Base-by-base conservation (phyloP, 2,329 filamentous ascomycete species). In the Knoxdaviesia capensis region DNA sequence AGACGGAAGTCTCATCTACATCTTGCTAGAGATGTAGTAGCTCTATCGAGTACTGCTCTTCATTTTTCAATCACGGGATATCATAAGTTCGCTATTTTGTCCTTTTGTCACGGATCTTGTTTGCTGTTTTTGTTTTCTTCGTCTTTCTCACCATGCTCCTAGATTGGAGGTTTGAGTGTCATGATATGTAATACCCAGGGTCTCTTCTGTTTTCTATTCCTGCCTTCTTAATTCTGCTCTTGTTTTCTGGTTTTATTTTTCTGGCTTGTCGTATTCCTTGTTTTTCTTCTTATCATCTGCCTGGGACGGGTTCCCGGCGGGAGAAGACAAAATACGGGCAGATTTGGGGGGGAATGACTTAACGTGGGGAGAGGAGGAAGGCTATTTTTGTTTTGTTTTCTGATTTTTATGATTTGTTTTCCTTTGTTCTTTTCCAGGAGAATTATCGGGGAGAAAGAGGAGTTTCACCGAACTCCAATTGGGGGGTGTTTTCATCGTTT, bases 161-260 rank as follows among this genome's bases (percentile, higher is more conserved):
- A n/a, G n/a, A n/a, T 36, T 32, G 11, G 6, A 7, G n/a, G n/a
- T 20, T 28, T 34, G 11, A 7, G n/a, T 41, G 34, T 34, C n/a
- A 41, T 10, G 28, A 41, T 34, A 36, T 36, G 40, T 36, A 35
- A 41, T 41, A 41, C 40, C 40, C 37, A 33, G 40, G 40, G 33
- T 30, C 20, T 30, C 30, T 39, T 40, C 34, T 40, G 29, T 40
- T 31, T 9, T 10, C 38, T 31, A 29, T 8, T 33, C 5, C 7
- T 9, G 9, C 29, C 9, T 7, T 6, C 28, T 40, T 39, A 10
- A 7, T 28, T 36, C 7, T 34, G 10, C 30, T 38, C 34, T 11
- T 35, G 34, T n/a, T 5, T n/a, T n/a, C n/a, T n/a, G n/a, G n/a
- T n/a, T n/a, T n/a, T n/a, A n/a, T n/a, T n/a, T n/a, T n/a, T n/a